Conservation (phyloP, 805 yeast species). For the Cyberlindnera suaveolens region DNA sequence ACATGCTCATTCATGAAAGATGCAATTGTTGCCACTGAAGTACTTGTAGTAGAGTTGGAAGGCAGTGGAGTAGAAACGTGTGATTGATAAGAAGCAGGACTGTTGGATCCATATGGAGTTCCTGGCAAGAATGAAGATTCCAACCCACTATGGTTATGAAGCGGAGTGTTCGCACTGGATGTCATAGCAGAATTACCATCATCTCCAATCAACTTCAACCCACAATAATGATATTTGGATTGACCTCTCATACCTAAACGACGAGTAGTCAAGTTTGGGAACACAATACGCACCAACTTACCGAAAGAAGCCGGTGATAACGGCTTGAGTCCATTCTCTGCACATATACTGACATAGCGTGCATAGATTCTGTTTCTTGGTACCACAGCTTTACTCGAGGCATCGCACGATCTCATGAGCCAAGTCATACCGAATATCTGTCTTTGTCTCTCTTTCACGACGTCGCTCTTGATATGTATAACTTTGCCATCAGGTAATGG, state of each 20-base stretch:
- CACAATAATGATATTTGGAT: conserved; percentile 78
- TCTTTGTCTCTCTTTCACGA: conserved; percentile 47
- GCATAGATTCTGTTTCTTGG: conserved; percentile 67
- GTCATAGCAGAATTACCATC: conserved; percentile 19
- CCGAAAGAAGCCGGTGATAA: conserved; percentile 76
- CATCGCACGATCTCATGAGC: conserved; percentile 59
- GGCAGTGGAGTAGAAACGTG: conserved; percentile 21
- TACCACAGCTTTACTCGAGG: conserved; percentile 44
- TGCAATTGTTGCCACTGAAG: conserved; percentile 7
- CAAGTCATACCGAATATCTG: conserved; percentile 82
- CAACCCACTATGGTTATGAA: conserved; percentile 16
- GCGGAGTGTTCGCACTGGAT: conserved; percentile 21
- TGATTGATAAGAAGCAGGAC: conserved; percentile 22
- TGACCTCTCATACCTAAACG: conserved; percentile 76
- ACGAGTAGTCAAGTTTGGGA: conserved; percentile 62
- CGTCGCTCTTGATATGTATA: conserved; percentile 16
- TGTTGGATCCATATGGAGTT: conserved; percentile 24
- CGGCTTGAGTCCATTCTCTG: conserved; percentile 47
- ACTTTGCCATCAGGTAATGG: conserved; percentile 23
- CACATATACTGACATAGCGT: conserved; percentile 53
- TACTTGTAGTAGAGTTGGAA: conserved; percentile 6
- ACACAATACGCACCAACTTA: conserved; percentile 55
- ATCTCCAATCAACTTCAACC: conserved; percentile 45
- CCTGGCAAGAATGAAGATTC: conserved; percentile 23
- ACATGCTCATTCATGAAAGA: conserved; percentile 15